Conservation (phyloP, 495 filamentous ascomycete genomes). For the Pyronema domesticum region DNA sequence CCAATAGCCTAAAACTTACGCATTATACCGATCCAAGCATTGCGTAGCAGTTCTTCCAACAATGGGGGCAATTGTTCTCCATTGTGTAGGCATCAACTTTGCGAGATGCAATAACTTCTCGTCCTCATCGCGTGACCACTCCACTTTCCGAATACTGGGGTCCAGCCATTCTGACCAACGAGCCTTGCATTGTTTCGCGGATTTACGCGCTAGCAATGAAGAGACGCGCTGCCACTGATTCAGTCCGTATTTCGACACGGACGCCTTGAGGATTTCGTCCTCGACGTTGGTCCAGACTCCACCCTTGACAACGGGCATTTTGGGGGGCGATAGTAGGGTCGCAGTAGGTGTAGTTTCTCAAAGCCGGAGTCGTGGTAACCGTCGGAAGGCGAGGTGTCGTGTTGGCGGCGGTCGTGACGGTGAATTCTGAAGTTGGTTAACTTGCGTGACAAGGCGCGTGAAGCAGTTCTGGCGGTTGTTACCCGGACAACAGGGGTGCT, state of each 20-base stretch:
- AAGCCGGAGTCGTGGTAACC: background rate
- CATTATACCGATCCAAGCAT: conserved; percentile 85
- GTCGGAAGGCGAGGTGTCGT: background rate
- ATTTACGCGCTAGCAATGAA: conserved; percentile 90
- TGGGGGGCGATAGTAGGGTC: conserved; percentile 8
- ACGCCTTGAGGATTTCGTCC: conserved; percentile 94
- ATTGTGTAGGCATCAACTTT: conserved; percentile 98
- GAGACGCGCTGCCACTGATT: conserved; percentile 99
- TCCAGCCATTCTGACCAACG: conserved; percentile 98
- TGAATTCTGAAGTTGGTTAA: too few species aligned
- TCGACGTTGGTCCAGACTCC: conserved; percentile 70
- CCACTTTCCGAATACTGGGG: conserved; percentile 89
- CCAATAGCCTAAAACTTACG: background rate
- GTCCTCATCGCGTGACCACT: conserved; percentile 97
- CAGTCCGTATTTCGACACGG: conserved; percentile 88
- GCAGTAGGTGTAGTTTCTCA: background rate
- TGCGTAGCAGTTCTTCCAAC: conserved; percentile 92
- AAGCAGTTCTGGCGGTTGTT: background rate
- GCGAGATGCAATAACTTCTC: conserved; percentile 91
- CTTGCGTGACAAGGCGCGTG: background rate
- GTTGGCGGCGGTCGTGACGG: too few species aligned
- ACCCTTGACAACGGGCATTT: conserved; percentile 96
- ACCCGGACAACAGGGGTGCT: background rate
- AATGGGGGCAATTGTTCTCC: conserved; percentile 93
- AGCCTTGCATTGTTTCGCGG: conserved; percentile 96